Evolutionary conservation across 1,284 basidiomycete species (phyloP), one percentile per base, ranked within the genome.

Genomic region (Thecaphora frezii): DNA sequence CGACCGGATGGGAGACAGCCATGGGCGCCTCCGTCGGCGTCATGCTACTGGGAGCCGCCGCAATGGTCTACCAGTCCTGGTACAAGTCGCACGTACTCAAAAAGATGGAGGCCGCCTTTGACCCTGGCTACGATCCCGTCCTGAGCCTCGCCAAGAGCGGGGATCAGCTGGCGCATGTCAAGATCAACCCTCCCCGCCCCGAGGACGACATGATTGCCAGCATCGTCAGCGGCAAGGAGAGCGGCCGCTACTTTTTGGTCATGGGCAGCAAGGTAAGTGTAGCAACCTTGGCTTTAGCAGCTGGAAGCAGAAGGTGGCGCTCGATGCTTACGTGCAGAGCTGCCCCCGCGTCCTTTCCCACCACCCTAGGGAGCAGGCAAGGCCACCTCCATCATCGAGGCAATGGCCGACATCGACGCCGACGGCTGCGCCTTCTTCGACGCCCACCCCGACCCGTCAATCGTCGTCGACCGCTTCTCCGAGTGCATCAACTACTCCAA

Each of bases 381-480:
- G 58, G 63, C 66, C 1, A 64, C 64, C 1, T 67, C 69, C 18
- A 57, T 76, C 48, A 72, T 76, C 41, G 65, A 76, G 45, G 72
- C 69, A n/a, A 76, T 76, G 63, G 58, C 56, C 18, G 51, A 54
- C 13, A 56, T 57, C 37, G 54, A 73, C 38, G 73, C 73, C 3
- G 73, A 76, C 39, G 73, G 73, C 22, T 67, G 67, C 44, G 73
- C 73, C 26, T 74, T 70, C 51, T 76, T 76, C 49, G 73, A 76
- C 18, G 71, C 69, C 5, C 73, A 76, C 44, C 49, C 56, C 18
- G 71, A 73, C 37, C 64, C 62, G 0, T 55, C 58, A 25, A 70
- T 76, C 38, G 69, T 71, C 16, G 69, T 76, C 22, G 73, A 76
- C 43, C 62, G 71, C 36, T 74, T 76, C 49, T 66, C 61, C 24